Conservation (phyloP, 2,329 filamentous ascomycete genomes). For the Ceratocystis huliohia region DNA sequence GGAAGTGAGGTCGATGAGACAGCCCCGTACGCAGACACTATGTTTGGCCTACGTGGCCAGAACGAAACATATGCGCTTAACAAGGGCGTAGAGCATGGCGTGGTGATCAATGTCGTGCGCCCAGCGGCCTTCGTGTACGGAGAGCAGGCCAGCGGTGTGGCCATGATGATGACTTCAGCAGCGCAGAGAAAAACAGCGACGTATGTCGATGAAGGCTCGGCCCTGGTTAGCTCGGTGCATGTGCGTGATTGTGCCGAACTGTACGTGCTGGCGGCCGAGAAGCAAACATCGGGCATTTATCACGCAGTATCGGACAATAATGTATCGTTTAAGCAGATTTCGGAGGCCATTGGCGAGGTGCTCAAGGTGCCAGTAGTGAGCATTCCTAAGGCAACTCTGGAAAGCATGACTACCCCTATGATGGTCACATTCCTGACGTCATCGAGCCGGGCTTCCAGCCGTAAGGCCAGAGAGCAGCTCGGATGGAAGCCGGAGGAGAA, state of each 20-base stretch:
- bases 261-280: slow-evolving; percentile 30
- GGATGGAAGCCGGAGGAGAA: slow-evolving; percentile 30
- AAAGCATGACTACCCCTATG: slow-evolving; percentile 27
- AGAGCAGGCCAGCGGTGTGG: slow-evolving; percentile 30
- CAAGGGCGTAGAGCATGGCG: slow-evolving; percentile 25
- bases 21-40: slow-evolving; percentile 23
- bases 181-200: slow-evolving; percentile 25
- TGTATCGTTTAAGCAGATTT: slow-evolving; percentile 27
- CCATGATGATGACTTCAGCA: slow-evolving; percentile 27
- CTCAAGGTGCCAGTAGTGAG: slow-evolving; percentile 23
- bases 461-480: slow-evolving; percentile 30
- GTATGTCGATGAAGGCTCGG: slow-evolving; percentile 27
- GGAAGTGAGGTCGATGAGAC: slow-evolving; percentile 26
- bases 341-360: slow-evolving; percentile 24
- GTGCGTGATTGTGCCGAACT: slow-evolving; percentile 34
- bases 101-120: slow-evolving; percentile 30
- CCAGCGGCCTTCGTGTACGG: slow-evolving; percentile 36
- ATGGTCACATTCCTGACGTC: slow-evolving; percentile 28
- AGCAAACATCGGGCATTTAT: slow-evolving; percentile 29
- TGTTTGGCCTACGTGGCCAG: slow-evolving; percentile 24
- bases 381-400: slow-evolving; percentile 21
- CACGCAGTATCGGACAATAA: slow-evolving; percentile 28
- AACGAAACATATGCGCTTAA: slow-evolving; percentile 27
- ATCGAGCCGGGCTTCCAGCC: slow-evolving; percentile 28
- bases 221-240: slow-evolving; percentile 28